Evolutionary conservation across 805 yeast genomes (phyloP).

Genomic region (Naumovozyma baii): DNA sequence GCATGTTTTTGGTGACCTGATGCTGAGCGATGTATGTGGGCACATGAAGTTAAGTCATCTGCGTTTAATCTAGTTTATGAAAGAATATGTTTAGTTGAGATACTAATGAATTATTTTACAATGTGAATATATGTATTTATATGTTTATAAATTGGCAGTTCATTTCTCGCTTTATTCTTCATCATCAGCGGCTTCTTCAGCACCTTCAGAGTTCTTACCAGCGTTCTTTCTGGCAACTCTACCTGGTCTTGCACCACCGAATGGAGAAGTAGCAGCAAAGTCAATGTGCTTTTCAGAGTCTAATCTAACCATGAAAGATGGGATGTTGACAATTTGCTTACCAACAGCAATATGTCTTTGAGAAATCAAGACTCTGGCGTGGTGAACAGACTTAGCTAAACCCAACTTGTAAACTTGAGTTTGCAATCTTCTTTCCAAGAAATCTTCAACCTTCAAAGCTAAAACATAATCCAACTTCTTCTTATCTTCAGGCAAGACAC

Average conservation of each 20-base stretch:
- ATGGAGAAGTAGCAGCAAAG: constrained; percentile 97
- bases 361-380: constrained; percentile 95
- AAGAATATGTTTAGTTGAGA: no score
- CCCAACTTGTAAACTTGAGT: constrained; percentile 99
- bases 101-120: no score
- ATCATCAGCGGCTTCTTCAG: constrained; percentile 61
- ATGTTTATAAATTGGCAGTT: no score
- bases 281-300: constrained; percentile 99
- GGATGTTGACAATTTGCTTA: constrained; percentile 96
- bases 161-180: constrained; percentile 49
- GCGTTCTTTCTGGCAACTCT: constrained; percentile 95
- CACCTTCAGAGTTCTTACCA: constrained; percentile 47
- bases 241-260: constrained; percentile 99
- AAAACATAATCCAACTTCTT: constrained; percentile 99
- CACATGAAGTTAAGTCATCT: no score
- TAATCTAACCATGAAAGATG: constrained; percentile 98
- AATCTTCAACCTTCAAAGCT: constrained; percentile 95
- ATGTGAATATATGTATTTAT: no score
- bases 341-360: constrained; percentile 99
- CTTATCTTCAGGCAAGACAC: constrained; percentile 97
- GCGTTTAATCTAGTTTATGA: no score
- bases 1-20: no score
- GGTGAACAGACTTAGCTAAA: constrained; percentile 98
- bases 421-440: constrained; percentile 99
- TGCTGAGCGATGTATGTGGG: no score